Percentiles rank a stretch among this genome's conserved stretches.
Conservation (phyloP, 225 moss, liverwort and hornwort species). For the Pleurozium schreberi region DNA sequence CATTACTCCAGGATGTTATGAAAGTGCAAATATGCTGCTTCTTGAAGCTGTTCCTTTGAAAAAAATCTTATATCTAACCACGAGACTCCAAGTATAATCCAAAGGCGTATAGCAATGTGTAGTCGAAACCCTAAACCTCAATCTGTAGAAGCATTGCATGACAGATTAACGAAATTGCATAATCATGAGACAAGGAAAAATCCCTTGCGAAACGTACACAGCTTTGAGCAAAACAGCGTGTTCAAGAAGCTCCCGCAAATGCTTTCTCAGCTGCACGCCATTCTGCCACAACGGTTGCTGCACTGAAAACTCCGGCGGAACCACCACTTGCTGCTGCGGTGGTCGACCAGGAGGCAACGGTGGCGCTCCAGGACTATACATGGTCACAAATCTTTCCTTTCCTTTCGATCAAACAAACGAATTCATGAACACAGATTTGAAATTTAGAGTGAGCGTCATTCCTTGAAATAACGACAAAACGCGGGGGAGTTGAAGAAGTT, state of each 20-base stretch:
- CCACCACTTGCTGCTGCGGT: not conserved
- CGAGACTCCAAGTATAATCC: not conserved
- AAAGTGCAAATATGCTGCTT: not conserved
- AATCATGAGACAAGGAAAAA: not conserved
- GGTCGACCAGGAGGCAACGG: conserved; percentile 28
- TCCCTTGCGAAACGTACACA: conserved; percentile 12
- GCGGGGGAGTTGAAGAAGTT: too few relatives aligned
- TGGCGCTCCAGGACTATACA: conserved; percentile 22
- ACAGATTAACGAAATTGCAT: not conserved
- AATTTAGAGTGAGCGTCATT: too few relatives aligned
- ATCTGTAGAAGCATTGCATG: not conserved
- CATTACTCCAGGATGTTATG: not conserved
- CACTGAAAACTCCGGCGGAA: conserved; percentile 26
- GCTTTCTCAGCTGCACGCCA: conserved; percentile 24
- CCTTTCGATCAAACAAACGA: not conserved
- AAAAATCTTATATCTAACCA: not conserved
- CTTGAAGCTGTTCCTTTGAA: not conserved
- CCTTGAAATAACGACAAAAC: too few relatives aligned
- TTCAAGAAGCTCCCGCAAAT: conserved; percentile 30
- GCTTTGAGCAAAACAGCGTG: conserved; percentile 31
- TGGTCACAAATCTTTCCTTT: not conserved
- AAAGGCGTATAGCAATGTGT: not conserved
- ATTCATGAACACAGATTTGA: not conserved
- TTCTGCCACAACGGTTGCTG: conserved; percentile 35
- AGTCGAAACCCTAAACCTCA: not conserved